Evolutionary conservation across 257 asterid species (phyloP), one percentile per base, ranked within the genome.

Genomic region (Cruciata laevipes): DNA sequence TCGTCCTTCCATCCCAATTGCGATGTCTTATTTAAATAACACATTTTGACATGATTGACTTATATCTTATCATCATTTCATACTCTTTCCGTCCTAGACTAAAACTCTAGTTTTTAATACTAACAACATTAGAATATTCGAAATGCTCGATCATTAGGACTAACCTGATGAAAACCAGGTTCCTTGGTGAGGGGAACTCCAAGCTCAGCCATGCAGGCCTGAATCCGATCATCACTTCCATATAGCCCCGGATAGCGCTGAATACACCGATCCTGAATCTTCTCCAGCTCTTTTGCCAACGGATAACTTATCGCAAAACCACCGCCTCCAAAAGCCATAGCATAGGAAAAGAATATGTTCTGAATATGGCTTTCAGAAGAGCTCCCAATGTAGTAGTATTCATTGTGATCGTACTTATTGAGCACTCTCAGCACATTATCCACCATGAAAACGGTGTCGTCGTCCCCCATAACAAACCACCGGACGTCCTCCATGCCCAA

Each of bases 381-480:
- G 35, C 95, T 81, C 11, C 97, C 97, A 7, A 91, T 91, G 35
- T 91, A 91, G 69, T 86, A 88, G 30, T 55, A 75, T 78, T 89
- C 76, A 66, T 77, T 81, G 66, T 89, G 95, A 58, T 91, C 96
- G 67, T 91, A 91, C 55, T 88, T 85, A 0, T 80, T 66, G 0
- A 88, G 87, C 61, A 91, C 85, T 47, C 91, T 77, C 55, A 91
- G 61, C 65, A 88, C 79, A 74, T 91, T 91, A 4, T 88, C 96
- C 5, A 85, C 85, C 7, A 83, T n/a, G 72, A 88, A 91, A 5
- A 91, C 89, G 0, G 96, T 88, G 76, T 91, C 97, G 56, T 88
- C 97, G 56, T 91, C 96, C 32, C 96, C 97, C 96, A 90, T 85
- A 33, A 90, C 95, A 65, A 88, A 88, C 96, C 97, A 90, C 83